Base-by-base conservation (phyloP, 208 protist genomes). In the Wallacemonas sp. region DNA sequence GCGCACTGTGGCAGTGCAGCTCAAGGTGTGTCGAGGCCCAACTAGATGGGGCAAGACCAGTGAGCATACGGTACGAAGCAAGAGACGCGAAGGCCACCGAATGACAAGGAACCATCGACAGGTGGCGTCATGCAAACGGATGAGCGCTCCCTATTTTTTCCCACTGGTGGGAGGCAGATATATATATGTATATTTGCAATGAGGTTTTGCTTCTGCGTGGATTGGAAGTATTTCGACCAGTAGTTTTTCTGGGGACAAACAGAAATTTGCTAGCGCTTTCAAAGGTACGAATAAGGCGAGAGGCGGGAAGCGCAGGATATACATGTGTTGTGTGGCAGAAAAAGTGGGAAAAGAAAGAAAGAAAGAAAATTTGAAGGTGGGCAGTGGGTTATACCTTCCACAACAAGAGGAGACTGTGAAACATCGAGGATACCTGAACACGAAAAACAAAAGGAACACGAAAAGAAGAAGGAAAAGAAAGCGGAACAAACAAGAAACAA, bases 361-460 rank as follows among this genome's bases (percentile, higher is more conserved):
- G 4, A 31, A 66, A 61, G 22, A 38, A 46, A 61, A 49, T 22
- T 5, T 32, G 26, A 50, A 18, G 44, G 12, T 55, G 3, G 48
- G 26, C 11, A 26, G 48, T 22, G 16, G 2, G 8, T 11, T 55
- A 25, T 41, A 33, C 52, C 52, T 33, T 59, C 52, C 52, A 44
- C 31, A 59, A 59, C 52, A 59, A 59, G 31, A 59, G 22, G 31
- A n/a, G 28, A 59, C 14, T 18, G 1, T 23, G 52, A 41, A 59
- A 59, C 52, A 59, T 59, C 52, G 39, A 25, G 25, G 52, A 25
- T 41, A 41, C 52, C 32, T 44, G 52, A 8, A 59, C 5, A 41
- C 7, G 12, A 57, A 57, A 57, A 23, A 44, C 10, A 42, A 42
- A 33, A 41, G 32, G 22, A 33, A 33, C 20, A 20, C 4, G n/a